phyloP scores from a whole-genome alignment of 1,139 yeast species.

The Protomyces lactucae-debilis region DNA sequence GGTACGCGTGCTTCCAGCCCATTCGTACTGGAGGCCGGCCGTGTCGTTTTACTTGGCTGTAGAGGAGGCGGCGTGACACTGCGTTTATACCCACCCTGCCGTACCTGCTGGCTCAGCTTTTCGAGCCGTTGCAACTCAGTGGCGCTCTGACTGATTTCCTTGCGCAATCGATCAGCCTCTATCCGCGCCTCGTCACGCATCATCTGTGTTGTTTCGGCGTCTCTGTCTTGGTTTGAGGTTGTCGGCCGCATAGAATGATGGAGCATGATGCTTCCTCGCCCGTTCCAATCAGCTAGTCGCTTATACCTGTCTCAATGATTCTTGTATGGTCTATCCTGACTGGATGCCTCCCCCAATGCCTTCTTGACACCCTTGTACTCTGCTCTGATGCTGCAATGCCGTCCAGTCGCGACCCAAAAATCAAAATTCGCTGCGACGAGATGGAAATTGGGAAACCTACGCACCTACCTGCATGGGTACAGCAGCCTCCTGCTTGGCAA shows the following conservation, averaged over 20 bases:
- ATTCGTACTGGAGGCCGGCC: background rate
- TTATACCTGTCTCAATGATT: no score
- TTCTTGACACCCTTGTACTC: no score
- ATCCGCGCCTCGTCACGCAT: conserved; percentile 1
- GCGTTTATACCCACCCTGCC: conserved; percentile 1
- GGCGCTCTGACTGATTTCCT: conserved; percentile 11
- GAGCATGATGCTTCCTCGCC: no score
- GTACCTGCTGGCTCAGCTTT: conserved; percentile 6
- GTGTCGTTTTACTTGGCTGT: background rate
- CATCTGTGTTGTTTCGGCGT: background rate
- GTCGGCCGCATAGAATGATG: background rate
- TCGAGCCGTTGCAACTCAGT: conserved; percentile 17
- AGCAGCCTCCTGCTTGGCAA: background rate
- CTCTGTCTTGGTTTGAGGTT: background rate
- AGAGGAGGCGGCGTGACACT: background rate
- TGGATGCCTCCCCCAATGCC: no score
- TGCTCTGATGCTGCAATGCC: no score
- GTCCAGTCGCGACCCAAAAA: no score
- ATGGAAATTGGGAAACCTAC: background rate
- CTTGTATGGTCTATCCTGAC: no score
- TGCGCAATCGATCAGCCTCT: conserved; percentile 16
- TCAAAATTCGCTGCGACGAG: background rate
- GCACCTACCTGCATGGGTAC: background rate
- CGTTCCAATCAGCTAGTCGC: no score
- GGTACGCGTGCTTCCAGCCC: background rate